phyloP scores from a whole-genome alignment of 176 grass and related monocot genomes.

The Bromus sterilis region DNA sequence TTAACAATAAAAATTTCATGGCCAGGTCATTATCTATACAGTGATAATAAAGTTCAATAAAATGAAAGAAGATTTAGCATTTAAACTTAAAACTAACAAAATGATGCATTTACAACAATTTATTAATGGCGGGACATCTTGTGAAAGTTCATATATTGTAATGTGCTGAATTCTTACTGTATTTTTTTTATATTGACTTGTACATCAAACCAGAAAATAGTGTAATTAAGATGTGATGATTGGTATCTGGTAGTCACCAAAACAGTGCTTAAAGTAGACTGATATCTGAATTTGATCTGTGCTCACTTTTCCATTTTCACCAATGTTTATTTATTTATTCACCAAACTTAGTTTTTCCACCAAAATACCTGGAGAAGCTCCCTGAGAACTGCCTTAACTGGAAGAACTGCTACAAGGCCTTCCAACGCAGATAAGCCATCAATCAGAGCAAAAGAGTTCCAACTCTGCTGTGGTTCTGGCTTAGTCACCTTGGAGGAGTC shows the following conservation, averaged over 20 bases:
- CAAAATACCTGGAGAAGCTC: conserved; percentile 78
- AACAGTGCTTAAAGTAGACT: not conserved
- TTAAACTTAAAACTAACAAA: not conserved
- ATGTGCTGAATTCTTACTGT: not conserved
- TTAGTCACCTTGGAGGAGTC: conserved; percentile 57
- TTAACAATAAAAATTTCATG: conserved; percentile 13
- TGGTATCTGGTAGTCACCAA: not conserved
- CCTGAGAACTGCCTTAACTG: conserved; percentile 52
- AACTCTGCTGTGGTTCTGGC: conserved; percentile 69
- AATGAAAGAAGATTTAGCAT: not conserved
- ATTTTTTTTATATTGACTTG: not conserved
- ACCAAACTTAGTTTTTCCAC: not conserved
- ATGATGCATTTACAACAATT: not conserved
- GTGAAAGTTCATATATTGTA: not conserved
- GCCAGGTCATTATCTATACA: conserved; percentile 12
- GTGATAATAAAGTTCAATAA: not conserved
- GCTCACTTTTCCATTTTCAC: conserved; percentile 10
- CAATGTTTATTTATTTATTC: not conserved
- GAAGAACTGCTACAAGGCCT: conserved; percentile 62
- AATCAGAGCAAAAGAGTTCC: conserved; percentile 59
- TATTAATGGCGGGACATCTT: not conserved
- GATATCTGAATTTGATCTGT: not conserved
- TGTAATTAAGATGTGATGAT: not conserved
- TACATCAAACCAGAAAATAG: not conserved
- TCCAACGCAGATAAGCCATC: conserved; percentile 76